Conservation (phyloP, 345 rosid genomes). For the Anacardium occidentale region DNA sequence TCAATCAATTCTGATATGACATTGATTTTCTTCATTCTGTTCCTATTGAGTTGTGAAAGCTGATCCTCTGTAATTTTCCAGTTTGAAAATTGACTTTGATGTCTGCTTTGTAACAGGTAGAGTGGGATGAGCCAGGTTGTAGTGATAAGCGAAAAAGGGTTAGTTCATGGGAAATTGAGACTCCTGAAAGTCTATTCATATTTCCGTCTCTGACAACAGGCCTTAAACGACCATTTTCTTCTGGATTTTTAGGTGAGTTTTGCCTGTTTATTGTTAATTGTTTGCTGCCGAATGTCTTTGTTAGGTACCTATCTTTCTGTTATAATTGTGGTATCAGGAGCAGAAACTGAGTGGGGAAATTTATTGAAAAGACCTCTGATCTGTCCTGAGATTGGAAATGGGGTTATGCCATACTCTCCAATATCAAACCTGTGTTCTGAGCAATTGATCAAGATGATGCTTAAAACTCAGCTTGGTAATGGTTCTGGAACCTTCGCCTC, state of each 20-base stretch:
- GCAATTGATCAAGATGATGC: conserved; percentile 64
- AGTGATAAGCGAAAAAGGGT: conserved; percentile 85
- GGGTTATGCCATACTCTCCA: conserved; percentile 51
- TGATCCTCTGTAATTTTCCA: not conserved
- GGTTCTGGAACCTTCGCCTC: conserved; percentile 32
- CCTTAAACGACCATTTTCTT: conserved; percentile 71
- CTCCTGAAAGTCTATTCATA: conserved; percentile 97
- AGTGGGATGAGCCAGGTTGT: conserved; percentile 99
- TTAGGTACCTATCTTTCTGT: not conserved
- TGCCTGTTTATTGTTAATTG: no score
- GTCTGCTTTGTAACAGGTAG: conserved; percentile 48
- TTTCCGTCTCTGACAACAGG: conserved; percentile 94
- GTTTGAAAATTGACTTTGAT: not conserved
- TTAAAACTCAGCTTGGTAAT: conserved; percentile 59
- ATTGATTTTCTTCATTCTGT: not conserved
- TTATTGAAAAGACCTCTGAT: conserved; percentile 74
- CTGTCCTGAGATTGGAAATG: conserved; percentile 54
- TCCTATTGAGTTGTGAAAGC: not conserved
- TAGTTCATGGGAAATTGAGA: conserved; percentile 96
- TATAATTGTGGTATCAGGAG: conserved; percentile 36
- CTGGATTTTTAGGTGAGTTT: conserved; percentile 64
- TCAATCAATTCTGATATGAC: conserved; percentile 4
- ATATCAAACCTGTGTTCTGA: conserved; percentile 56
- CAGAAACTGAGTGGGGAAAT: conserved; percentile 83
- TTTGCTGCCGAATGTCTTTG: not conserved